A percentile compares a stretch with the other conserved stretches of the same genome.
Conservation (phyloP, 306 rosid genomes). For the Gynostemma pentaphyllum region DNA sequence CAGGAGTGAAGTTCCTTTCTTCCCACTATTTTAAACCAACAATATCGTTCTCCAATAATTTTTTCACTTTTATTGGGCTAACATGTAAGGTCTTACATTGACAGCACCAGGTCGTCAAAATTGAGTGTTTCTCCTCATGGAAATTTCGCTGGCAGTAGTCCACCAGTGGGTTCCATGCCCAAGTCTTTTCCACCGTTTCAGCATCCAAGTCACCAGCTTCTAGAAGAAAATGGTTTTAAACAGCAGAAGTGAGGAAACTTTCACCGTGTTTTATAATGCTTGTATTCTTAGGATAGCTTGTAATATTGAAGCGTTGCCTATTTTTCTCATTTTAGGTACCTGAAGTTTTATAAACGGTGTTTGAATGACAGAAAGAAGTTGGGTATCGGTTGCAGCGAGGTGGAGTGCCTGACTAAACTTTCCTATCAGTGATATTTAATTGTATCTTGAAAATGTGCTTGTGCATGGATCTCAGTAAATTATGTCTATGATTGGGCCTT, state of each 20-base stretch:
- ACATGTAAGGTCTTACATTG: constrained; percentile 20
- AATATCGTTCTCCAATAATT: neutral
- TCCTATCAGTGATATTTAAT: neutral
- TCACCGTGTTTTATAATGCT: constrained; percentile 3
- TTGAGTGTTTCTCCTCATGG: constrained; percentile 87
- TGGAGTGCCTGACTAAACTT: constrained; percentile 26
- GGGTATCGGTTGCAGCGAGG: constrained; percentile 99
- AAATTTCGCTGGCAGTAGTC: constrained; percentile 54
- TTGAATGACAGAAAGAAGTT: constrained; percentile 81
- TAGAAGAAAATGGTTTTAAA: constrained; percentile 91
- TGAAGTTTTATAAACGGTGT: constrained; percentile 68
- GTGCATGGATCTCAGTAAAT: neutral
- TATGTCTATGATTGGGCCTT: neutral
- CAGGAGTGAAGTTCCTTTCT: constrained; percentile 8
- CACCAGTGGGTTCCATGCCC: constrained; percentile 96
- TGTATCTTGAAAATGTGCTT: neutral
- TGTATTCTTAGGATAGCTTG: constrained; percentile 5
- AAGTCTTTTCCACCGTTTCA: constrained; percentile 88
- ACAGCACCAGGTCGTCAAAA: constrained; percentile 64
- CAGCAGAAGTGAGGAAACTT: constrained; percentile 73
- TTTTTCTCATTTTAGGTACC: constrained; percentile 54
- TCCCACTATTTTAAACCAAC: constrained; percentile 6
- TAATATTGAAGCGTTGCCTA: constrained; percentile 15
- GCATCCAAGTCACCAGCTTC: constrained; percentile 98
- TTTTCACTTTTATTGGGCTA: constrained; percentile 11